phyloP scores from a whole-genome alignment of 331 rosid genomes.

The Malus hybrid region DNA sequence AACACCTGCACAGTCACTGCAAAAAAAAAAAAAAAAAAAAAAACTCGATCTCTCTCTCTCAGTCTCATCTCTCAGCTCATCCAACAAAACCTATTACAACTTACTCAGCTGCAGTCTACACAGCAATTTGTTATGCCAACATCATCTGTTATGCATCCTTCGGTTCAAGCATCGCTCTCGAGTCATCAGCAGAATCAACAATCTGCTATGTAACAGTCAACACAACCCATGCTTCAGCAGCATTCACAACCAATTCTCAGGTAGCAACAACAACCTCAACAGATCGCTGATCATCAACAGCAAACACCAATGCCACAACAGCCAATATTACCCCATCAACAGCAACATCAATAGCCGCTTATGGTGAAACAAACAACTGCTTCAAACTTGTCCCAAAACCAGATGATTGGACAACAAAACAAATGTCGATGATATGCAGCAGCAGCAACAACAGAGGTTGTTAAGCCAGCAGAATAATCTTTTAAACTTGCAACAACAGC shows the following conservation, averaged over 20 bases:
- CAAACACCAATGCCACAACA: constrained; percentile 62
- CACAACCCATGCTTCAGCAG: constrained; percentile 80
- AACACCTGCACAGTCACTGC: no score
- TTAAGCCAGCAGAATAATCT: constrained; percentile 72
- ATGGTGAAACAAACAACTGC: constrained; percentile 71
- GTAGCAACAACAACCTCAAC: constrained; percentile 71
- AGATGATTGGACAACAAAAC: constrained; percentile 58
- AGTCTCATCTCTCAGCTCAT: no score
- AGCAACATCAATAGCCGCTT: constrained; percentile 56
- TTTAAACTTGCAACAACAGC: constrained; percentile 67
- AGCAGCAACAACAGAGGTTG: constrained; percentile 67
- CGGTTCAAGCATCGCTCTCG: constrained; percentile 61
- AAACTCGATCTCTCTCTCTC: no score
- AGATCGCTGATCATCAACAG: no score
- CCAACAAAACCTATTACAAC: constrained; percentile 66
- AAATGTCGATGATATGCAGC: constrained; percentile 82
- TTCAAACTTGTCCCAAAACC: constrained; percentile 58
- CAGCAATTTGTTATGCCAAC: constrained; percentile 79
- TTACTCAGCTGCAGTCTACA: constrained; percentile 75
- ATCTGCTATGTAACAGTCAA: constrained; percentile 57
- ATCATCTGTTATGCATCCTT: constrained; percentile 63
- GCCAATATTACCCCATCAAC: constrained; percentile 57
- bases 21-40: no score
- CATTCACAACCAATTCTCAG: constrained; percentile 73
- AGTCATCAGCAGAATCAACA: constrained; percentile 74